Evolutionary conservation across 225 moss, liverwort and hornwort genomes (phyloP).

Genomic region (Asterella californica): DNA sequence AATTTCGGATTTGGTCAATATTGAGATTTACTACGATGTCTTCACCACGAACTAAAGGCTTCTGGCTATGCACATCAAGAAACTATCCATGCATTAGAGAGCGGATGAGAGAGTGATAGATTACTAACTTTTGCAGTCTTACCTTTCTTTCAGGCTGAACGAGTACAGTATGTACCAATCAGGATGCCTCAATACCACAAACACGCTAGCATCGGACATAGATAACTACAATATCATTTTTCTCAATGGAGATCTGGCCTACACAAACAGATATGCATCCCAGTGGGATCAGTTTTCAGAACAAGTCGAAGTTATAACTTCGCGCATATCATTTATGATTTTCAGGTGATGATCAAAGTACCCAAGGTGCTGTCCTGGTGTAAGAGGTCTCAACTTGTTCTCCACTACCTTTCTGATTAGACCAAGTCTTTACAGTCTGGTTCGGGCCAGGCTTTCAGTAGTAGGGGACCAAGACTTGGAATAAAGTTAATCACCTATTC

Average conservation of each 20-base stretch:
- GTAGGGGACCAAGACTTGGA: no score
- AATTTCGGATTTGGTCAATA: no score
- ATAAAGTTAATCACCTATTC: no score
- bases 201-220: constrained; percentile 56
- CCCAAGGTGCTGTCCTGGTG: background rate
- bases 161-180: constrained; percentile 71
- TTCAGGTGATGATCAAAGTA: constrained; percentile 33
- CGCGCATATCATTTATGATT: constrained; percentile 74
- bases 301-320: constrained; percentile 60
- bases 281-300: constrained; percentile 83
- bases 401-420: no score
- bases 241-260: constrained; percentile 71
- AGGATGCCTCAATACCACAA: constrained; percentile 72
- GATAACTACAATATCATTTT: constrained; percentile 60
- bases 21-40: background rate
- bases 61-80: background rate
- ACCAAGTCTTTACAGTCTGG: no score
- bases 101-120: background rate
- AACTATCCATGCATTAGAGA: background rate
- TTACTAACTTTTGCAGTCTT: background rate
- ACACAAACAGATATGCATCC: constrained; percentile 70
- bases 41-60: background rate
- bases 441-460: no score
- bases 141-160: constrained; percentile 45
- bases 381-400: no score